Base-by-base conservation (phyloP, 805 yeast species). In the Cyberlindnera samutprakarnensis region DNA sequence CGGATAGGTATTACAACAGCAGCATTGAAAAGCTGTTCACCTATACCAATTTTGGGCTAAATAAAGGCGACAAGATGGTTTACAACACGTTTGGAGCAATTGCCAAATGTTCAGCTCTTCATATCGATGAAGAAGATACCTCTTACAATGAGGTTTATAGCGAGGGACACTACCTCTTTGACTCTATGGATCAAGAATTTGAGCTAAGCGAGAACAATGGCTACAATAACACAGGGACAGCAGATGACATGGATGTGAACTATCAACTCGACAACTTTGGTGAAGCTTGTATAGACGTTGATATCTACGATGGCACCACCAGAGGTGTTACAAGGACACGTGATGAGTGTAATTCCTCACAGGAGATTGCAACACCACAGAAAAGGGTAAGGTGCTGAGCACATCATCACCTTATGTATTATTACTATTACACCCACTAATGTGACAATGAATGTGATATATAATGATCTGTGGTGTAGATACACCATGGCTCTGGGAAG, bases 41-140 rank as follows among this genome's bases (percentile, higher is more conserved):
- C 0, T 55, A 51, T 39, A 51, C 47, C 14, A 49, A 49, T 36
- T 62, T 61, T 44, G 69, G 69, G 0, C 45, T 54, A 12, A 62
- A 62, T 33, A 49, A 59, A 37, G 67, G 68, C 5, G 62, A 61
- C 28, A 56, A 53, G 14, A 39, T 63, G 53, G 61, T 64, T 2
- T 43, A 40, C 10, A 53, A 52, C 31, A 56, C 66, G 16, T 62
- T 57, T 38, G 47, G 51, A 13, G 65, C 66, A 4, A 31, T 65
- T 13, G 48, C 59, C 3, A 46, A 49, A 19, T 64, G 68, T 26
- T 41, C 40, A 0, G 36, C 44, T 5, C 32, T 51, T 17, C 43
- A 31, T 16, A 14, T 19, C 6, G 23, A 32, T 2, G 43, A 32
- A 14, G 31, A 28, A 7, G 32, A 18, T 12, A 6, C 19, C n/a